Evolutionary conservation across 306 rosid genomes (phyloP).

Genomic region (Quillaja saponaria): DNA sequence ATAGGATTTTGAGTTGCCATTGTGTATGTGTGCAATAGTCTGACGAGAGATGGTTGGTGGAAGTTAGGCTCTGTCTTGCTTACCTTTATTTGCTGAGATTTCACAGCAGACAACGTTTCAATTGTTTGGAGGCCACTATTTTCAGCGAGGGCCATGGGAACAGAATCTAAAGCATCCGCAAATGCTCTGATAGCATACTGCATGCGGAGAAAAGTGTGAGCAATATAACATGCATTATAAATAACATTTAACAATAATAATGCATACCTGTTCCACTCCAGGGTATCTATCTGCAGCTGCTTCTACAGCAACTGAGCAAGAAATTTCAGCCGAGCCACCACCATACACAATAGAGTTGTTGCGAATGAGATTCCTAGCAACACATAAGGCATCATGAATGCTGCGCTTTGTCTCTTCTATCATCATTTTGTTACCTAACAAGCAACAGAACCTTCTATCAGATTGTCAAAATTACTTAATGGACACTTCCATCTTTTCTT

Average conservation of each 20-base stretch:
- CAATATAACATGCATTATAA: slow-evolving; percentile 3
- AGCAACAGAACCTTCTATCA: slow-evolving; percentile 28
- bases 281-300: slow-evolving; percentile 90
- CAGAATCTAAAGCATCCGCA: slow-evolving; percentile 83
- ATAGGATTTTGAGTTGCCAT: background rate
- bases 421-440: slow-evolving; percentile 93
- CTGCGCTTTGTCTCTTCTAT: slow-evolving; percentile 99
- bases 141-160: slow-evolving; percentile 99
- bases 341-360: slow-evolving; percentile 96
- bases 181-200: slow-evolving; percentile 98
- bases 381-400: slow-evolving; percentile 91
- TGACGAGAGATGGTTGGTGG: background rate
- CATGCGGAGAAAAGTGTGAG: slow-evolving; percentile 16
- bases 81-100: slow-evolving; percentile 94
- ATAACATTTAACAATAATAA: background rate
- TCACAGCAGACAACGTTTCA: slow-evolving; percentile 89
- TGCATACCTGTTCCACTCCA: slow-evolving; percentile 87
- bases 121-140: slow-evolving; percentile 97
- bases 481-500: background rate
- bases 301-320: slow-evolving; percentile 87
- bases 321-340: slow-evolving; percentile 95
- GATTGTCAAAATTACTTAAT: slow-evolving; percentile 15
- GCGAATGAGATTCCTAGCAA: slow-evolving; percentile 96
- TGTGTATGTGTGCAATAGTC: background rate
- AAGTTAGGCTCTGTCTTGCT: background rate